These are phyloP conservation scores for Lepiota subincarnata DNA, from an alignment of 768 basidiomycete genomes.

Conservation along the genomic window DNA sequence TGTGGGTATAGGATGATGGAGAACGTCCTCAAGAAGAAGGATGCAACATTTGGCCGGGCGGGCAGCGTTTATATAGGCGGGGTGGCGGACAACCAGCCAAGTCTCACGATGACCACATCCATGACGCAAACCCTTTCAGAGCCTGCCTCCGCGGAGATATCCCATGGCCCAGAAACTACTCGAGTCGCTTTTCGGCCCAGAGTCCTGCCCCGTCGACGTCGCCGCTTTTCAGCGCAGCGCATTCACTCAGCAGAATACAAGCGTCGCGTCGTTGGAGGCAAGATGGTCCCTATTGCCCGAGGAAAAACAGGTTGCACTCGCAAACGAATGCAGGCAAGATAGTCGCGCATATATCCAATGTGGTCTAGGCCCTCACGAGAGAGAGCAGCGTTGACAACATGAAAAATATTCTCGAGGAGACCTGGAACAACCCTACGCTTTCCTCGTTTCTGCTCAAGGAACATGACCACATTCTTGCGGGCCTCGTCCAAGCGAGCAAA, in stretches of 20 bases:
- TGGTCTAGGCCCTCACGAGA: neutral
- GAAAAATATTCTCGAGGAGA: slow-evolving; percentile 34
- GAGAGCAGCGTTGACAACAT: slow-evolving; percentile 49
- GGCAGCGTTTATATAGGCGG: neutral
- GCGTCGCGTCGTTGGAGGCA: neutral
- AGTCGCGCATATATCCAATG: neutral
- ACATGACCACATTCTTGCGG: slow-evolving; percentile 44
- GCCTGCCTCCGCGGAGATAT: slow-evolving; percentile 22
- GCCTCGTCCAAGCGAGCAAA: slow-evolving; percentile 27
- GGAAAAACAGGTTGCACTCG: slow-evolving; percentile 26
- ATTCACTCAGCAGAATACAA: slow-evolving; percentile 8
- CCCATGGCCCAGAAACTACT: slow-evolving; percentile 22
- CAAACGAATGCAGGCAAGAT: slow-evolving; percentile 40
- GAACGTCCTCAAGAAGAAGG: neutral
- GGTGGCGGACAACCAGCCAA: neutral
- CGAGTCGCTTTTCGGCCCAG: slow-evolving; percentile 61
- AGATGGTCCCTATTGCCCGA: slow-evolving; percentile 16
- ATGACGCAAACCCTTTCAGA: neutral
- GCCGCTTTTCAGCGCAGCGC: slow-evolving; percentile 38
- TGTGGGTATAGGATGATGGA: slow-evolving; percentile 1
- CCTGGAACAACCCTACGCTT: slow-evolving; percentile 52
- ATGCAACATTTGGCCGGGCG: neutral
- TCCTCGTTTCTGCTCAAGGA: slow-evolving; percentile 52
- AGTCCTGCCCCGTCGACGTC: slow-evolving; percentile 52
- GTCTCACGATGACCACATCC: neutral